Evolutionary conservation across 2,329 filamentous ascomycete genomes (phyloP).

Genomic region (Biscogniauxia marginata): DNA sequence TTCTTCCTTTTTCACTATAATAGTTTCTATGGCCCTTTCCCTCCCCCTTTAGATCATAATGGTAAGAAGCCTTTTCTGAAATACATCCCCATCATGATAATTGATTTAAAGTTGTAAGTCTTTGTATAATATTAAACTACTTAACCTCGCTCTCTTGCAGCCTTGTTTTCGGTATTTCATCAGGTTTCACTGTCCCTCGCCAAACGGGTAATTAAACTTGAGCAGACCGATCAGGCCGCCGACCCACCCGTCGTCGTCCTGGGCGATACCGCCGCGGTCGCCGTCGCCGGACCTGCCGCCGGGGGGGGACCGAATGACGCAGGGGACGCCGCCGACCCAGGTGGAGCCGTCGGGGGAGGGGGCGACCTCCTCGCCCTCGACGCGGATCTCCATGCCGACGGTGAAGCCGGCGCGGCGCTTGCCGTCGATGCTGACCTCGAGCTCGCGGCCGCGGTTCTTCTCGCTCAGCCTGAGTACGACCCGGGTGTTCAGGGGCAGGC

Average conservation of each 20-base stretch:
- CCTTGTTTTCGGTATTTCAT: no score
- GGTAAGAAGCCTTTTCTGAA: no score
- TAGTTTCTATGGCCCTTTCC: no score
- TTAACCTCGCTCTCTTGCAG: no score
- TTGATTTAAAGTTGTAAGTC: no score
- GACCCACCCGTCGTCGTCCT: conserved; percentile 91
- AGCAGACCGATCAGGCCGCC: conserved; percentile 88
- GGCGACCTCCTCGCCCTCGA: conserved; percentile 80
- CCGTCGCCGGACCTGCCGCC: conserved; percentile 44
- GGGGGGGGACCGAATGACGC: conserved; percentile 68
- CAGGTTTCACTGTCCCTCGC: conserved; percentile 36
- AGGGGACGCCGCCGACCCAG: conserved; percentile 72
- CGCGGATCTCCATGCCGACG: conserved; percentile 80
- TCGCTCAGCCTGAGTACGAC: conserved; percentile 80
- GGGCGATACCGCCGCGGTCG: conserved; percentile 39
- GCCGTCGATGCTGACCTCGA: conserved; percentile 79
- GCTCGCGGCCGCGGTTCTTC: conserved; percentile 72
- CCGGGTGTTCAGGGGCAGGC: conserved; percentile 81
- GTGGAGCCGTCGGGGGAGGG: conserved; percentile 35
- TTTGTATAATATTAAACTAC: no score
- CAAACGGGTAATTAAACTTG: conserved; percentile 98
- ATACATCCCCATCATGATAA: no score
- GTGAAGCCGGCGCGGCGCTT: conserved; percentile 65
- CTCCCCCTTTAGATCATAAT: no score
- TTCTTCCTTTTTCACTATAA: no score